Evolutionary conservation across 2,329 filamentous ascomycete species (phyloP).

Genomic region (Colletotrichum incanum): DNA sequence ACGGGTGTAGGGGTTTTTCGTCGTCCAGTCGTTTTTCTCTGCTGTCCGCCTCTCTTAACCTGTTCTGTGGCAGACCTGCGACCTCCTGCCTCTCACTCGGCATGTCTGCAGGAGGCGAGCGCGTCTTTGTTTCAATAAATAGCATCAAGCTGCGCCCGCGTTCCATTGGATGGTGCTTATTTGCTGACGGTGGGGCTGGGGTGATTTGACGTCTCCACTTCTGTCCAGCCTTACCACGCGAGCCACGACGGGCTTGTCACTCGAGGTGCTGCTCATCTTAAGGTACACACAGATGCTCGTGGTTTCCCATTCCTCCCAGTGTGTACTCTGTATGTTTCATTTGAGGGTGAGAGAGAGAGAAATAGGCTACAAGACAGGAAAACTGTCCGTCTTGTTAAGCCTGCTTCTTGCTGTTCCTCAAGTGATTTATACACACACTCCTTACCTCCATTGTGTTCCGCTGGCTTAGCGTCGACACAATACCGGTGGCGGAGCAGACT

Average conservation of each 20-base stretch:
- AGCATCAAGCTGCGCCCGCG: constrained; percentile 25
- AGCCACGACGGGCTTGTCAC: constrained; percentile 2
- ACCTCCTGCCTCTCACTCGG: neutral
- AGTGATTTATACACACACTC: no score
- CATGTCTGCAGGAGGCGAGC: constrained; percentile 27
- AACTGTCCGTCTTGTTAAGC: neutral
- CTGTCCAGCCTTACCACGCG: constrained; percentile 34
- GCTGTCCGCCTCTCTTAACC: neutral
- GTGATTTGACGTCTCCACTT: constrained; percentile 14
- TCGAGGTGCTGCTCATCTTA: neutral
- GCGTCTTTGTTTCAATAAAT: constrained; percentile 38
- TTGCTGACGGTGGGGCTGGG: constrained; percentile 33
- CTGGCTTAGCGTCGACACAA: neutral
- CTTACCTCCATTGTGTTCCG: neutral
- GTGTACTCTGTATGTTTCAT: neutral
- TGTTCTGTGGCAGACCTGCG: neutral
- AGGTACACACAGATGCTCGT: neutral
- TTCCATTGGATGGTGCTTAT: constrained; percentile 31
- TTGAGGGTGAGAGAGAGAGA: neutral
- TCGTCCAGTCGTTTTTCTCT: neutral
- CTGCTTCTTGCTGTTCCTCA: neutral
- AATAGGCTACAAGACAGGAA: neutral
- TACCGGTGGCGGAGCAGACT: constrained; percentile 16
- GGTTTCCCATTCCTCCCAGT: neutral
- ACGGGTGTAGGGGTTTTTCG: constrained; percentile 10